A percentile compares a stretch with the other conserved stretches of the same genome.
Evolutionary conservation across 352 stramenopile genomes (phyloP).

Genomic region (Phytophthora cajani): DNA sequence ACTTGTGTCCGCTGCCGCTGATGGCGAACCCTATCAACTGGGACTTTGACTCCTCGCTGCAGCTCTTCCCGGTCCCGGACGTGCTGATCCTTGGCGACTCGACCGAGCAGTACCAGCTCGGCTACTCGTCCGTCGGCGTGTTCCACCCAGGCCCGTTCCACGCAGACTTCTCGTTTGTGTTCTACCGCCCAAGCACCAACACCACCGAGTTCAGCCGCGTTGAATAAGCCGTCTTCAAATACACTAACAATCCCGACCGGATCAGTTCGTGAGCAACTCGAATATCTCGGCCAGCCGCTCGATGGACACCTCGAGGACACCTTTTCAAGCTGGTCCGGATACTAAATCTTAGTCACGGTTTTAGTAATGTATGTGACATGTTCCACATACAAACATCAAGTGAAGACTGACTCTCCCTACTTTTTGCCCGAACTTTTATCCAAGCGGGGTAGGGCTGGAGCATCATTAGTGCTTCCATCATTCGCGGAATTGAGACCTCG

Average conservation of each 20-base stretch:
- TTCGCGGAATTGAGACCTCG: slow-evolving; percentile 21
- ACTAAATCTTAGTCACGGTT: slow-evolving; percentile 21
- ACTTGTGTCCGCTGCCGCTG: slow-evolving; percentile 91
- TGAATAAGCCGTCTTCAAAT: slow-evolving; percentile 42
- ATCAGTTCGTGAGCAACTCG: not conserved
- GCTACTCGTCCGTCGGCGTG: slow-evolving; percentile 81
- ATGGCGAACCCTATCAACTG: slow-evolving; percentile 93
- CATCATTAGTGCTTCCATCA: slow-evolving; percentile 3
- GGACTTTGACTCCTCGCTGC: slow-evolving; percentile 92
- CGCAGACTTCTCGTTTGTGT: slow-evolving; percentile 86
- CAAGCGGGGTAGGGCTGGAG: not conserved
- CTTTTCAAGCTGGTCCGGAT: slow-evolving; percentile 11
- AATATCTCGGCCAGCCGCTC: not conserved
- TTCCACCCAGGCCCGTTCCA: slow-evolving; percentile 87
- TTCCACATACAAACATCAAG: slow-evolving; percentile 15
- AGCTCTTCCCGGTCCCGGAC: slow-evolving; percentile 93
- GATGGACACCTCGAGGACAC: slow-evolving; percentile 2
- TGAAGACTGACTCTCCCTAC: slow-evolving; percentile 3
- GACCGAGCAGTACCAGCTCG: slow-evolving; percentile 84
- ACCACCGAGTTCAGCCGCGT: slow-evolving; percentile 87
- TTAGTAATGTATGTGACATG: slow-evolving; percentile 25
- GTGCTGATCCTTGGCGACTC: slow-evolving; percentile 87
- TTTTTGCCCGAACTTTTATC: slow-evolving; percentile 10
- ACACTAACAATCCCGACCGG: not conserved
- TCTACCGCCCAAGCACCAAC: slow-evolving; percentile 86